Evolutionary conservation across 805 yeast genomes (phyloP).

Genomic region (Suhomyces prunicola): DNA sequence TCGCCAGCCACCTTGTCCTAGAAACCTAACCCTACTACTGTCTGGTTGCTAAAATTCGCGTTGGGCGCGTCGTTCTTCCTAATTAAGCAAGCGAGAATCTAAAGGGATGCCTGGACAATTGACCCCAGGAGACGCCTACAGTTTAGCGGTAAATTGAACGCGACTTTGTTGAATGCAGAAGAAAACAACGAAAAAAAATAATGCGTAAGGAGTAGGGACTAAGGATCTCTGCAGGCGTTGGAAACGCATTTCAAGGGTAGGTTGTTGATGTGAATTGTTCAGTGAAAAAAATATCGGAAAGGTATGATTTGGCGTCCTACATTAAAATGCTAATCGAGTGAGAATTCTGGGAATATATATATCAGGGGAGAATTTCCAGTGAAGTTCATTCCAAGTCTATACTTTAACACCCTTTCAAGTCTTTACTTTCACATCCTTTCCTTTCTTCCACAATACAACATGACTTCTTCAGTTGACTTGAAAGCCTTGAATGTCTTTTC

Average conservation of each 20-base stretch:
- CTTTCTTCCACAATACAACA: background rate
- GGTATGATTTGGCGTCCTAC: background rate
- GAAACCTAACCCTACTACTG: conserved; percentile 1
- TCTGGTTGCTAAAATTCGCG: background rate
- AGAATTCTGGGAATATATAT: background rate
- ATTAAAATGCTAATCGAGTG: background rate
- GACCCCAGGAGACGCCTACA: background rate
- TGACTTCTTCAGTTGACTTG: conserved; percentile 27
- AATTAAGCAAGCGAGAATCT: conserved; percentile 1
- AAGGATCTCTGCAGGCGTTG: conserved; percentile 2
- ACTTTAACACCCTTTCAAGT: background rate
- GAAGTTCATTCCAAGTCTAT: background rate
- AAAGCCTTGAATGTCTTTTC: conserved; percentile 59
- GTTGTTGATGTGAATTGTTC: conserved; percentile 1
- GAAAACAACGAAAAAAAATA: background rate
- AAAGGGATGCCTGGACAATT: conserved; percentile 1
- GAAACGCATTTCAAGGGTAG: background rate
- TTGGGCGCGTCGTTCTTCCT: conserved; percentile 5
- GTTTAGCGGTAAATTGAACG: background rate
- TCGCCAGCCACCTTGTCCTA: conserved; percentile 1
- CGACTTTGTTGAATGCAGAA: background rate
- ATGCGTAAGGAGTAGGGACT: background rate
- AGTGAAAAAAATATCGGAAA: background rate
- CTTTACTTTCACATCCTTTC: background rate
- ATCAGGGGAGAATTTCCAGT: background rate